phyloP scores from a whole-genome alignment of 2,329 filamentous ascomycete genomes.

The Stachybotrys chartarum region DNA sequence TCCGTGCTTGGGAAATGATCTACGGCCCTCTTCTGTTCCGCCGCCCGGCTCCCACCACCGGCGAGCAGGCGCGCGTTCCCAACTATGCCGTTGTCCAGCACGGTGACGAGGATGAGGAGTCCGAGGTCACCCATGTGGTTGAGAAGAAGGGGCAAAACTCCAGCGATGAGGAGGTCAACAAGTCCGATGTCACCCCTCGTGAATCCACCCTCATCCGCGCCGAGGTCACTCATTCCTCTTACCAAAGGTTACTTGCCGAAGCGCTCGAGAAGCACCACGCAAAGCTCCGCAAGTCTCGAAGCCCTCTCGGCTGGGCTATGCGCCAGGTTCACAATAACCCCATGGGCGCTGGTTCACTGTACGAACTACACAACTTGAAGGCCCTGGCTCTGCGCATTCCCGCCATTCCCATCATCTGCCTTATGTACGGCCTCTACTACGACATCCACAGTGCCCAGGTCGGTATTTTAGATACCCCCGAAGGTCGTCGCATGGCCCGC shows the following conservation, averaged over 20 bases:
- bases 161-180: slow-evolving; percentile 15
- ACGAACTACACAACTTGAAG: slow-evolving; percentile 66
- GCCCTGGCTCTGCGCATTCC: slow-evolving; percentile 59
- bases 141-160: slow-evolving; percentile 7
- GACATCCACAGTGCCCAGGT: slow-evolving; percentile 73
- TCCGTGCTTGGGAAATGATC: slow-evolving; percentile 56
- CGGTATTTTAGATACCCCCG: slow-evolving; percentile 64
- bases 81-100: slow-evolving; percentile 74
- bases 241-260: slow-evolving; percentile 54
- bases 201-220: slow-evolving; percentile 36
- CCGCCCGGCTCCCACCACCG: slow-evolving; percentile 45
- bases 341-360: slow-evolving; percentile 64
- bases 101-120: slow-evolving; percentile 39
- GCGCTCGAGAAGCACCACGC: slow-evolving; percentile 53
- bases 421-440: slow-evolving; percentile 71
- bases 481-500: slow-evolving; percentile 58
- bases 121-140: slow-evolving; percentile 21
- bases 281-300: slow-evolving; percentile 52
- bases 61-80: slow-evolving; percentile 53
- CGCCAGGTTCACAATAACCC: slow-evolving; percentile 67
- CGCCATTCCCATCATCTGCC: slow-evolving; percentile 54
- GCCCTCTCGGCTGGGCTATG: slow-evolving; percentile 79
- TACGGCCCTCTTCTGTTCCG: slow-evolving; percentile 55
- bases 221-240: slow-evolving; percentile 44
- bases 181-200: neutral